These are phyloP conservation scores for Populus hybrid DNA, from an alignment of 441 rosid species.

Conservation along the genomic window DNA sequence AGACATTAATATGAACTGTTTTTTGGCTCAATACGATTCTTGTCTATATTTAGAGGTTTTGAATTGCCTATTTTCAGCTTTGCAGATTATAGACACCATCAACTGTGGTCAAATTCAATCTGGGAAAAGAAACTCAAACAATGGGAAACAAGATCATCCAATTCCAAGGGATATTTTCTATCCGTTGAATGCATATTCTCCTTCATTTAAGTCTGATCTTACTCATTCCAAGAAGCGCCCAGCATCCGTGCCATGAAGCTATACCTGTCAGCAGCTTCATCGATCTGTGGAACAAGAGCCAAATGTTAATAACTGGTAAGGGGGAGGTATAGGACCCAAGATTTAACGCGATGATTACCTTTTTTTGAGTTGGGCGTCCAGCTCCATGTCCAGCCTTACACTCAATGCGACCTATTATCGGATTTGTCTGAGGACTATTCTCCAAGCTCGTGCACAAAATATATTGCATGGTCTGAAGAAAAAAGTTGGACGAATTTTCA, in stretches of 20 bases:
- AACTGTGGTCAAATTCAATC: not conserved
- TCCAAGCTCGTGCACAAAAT: constrained; percentile 69
- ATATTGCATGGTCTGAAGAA: constrained; percentile 9
- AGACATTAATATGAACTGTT: constrained; percentile 86
- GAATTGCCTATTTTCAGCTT: not conserved
- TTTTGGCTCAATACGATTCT: constrained; percentile 16
- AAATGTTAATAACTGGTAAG: not conserved
- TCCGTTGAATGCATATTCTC: not conserved
- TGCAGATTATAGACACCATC: too few relatives aligned
- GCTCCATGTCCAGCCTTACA: constrained; percentile 92
- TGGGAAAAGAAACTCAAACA: not conserved
- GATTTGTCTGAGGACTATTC: constrained; percentile 84
- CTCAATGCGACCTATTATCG: constrained; percentile 81
- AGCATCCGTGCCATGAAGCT: constrained; percentile 30
- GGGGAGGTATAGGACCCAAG: not conserved
- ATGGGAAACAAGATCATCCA: not conserved
- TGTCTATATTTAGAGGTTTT: not conserved
- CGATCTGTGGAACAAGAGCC: constrained; percentile 44
- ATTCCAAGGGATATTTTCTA: not conserved
- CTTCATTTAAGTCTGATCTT: not conserved
- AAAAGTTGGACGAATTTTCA: not conserved
- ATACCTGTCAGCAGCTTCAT: constrained; percentile 71
- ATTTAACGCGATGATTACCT: constrained; percentile 33
- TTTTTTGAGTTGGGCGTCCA: constrained; percentile 86
- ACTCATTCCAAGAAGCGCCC: constrained; percentile 71